Conservation (phyloP, 2,329 filamentous ascomycete species). For the Paramyrothecium roridum region DNA sequence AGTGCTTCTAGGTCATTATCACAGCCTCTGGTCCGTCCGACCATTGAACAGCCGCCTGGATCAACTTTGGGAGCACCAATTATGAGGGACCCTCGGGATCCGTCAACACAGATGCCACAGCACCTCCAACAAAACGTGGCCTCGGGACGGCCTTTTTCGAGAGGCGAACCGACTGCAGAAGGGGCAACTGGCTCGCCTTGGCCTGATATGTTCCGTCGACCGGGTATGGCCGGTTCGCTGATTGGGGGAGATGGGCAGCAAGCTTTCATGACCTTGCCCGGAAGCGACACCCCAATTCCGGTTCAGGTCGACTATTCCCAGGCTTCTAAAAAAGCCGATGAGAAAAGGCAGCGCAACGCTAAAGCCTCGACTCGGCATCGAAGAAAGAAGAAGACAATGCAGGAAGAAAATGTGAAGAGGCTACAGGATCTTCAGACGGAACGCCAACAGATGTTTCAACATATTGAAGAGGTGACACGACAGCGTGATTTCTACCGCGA, state of each 20-base stretch:
- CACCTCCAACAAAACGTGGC: conserved; percentile 16
- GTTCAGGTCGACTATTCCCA: conserved; percentile 78
- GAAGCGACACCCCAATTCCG: conserved; percentile 38
- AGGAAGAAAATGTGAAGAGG: conserved; percentile 66
- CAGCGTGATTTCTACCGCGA: conserved; percentile 71
- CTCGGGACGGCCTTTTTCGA: conserved; percentile 15
- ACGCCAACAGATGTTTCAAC: conserved; percentile 59
- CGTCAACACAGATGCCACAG: conserved; percentile 14
- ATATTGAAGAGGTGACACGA: conserved; percentile 50
- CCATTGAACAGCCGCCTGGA: conserved; percentile 18
- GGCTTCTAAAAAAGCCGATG: conserved; percentile 77
- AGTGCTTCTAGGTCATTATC: conserved; percentile 29
- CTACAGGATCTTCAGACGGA: conserved; percentile 68
- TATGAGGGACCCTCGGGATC: conserved; percentile 9
- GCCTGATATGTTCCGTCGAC: conserved; percentile 28
- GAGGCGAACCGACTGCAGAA: conserved; percentile 15
- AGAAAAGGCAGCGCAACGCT: conserved; percentile 82
- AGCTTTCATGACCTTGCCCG: conserved; percentile 34
- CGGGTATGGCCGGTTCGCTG: conserved; percentile 19
- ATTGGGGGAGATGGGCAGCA: conserved; percentile 29
- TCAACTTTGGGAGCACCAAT: conserved; percentile 6
- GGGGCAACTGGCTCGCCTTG: conserved; percentile 15
- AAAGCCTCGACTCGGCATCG: conserved; percentile 82
- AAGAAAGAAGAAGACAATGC: conserved; percentile 77
- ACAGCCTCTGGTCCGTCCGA: conserved; percentile 27